These are phyloP conservation scores for Diaporthe longicolla DNA, from an alignment of 2,329 filamentous ascomycete genomes.

Conservation along the genomic window DNA sequence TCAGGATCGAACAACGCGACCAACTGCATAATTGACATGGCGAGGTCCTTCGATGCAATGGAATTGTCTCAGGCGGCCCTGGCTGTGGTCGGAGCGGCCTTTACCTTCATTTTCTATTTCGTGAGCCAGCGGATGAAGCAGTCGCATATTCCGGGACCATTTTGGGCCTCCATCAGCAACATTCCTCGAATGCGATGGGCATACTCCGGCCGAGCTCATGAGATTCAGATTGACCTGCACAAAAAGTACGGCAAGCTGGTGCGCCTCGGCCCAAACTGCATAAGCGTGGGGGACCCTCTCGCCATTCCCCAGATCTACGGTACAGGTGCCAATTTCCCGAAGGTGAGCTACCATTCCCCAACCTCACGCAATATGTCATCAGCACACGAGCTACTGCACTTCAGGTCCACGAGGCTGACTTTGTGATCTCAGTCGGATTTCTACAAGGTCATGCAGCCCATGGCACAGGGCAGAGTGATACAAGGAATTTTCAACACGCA, in stretches of 20 bases:
- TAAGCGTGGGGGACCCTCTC: conserved; percentile 39
- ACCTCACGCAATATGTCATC: neutral
- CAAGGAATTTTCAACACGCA: conserved; percentile 47
- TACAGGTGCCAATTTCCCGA: conserved; percentile 30
- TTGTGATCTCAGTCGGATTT: conserved; percentile 42
- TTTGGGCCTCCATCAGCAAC: neutral
- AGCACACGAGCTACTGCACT: neutral
- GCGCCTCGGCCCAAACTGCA: conserved; percentile 42
- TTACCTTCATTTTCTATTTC: neutral
- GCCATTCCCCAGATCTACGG: conserved; percentile 42
- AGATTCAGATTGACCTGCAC: conserved; percentile 40
- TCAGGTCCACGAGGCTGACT: neutral
- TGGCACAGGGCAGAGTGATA: conserved; percentile 43
- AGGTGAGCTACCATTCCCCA: conserved; percentile 30
- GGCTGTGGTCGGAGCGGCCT: too few relatives aligned
- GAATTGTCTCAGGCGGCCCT: neutral
- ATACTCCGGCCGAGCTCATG: conserved; percentile 26
- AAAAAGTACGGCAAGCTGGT: conserved; percentile 41
- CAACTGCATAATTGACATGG: neutral
- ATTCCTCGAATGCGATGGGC: neutral
- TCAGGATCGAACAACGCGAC: neutral
- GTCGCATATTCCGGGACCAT: conserved; percentile 12
- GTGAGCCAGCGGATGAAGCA: neutral
- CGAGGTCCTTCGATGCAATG: neutral
- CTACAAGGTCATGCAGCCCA: conserved; percentile 45